Evolutionary conservation across 192 early-diverging fungal species (phyloP), one percentile per base, ranked within the genome.

Genomic region (Entomortierella lignicola): DNA sequence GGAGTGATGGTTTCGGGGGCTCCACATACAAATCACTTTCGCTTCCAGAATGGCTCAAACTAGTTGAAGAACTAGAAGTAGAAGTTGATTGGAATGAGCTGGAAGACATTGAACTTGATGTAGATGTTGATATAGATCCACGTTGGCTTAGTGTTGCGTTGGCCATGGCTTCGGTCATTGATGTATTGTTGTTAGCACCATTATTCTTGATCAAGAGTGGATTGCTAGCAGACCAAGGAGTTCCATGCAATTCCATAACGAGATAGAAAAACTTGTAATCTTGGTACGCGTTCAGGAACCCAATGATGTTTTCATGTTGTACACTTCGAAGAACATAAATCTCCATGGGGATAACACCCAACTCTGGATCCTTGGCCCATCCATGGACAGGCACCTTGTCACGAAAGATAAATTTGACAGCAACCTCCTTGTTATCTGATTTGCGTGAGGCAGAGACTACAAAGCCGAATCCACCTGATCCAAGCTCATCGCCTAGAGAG

Each of bases 381-480:
- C 75, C 71, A 42, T 82, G 70, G 25, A 71, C 54, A 25, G 88
- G 86, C 27, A 92, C 85, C 66, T 86, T 85, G 31, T 85, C 66
- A 10, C 81, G 69, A 52, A 90, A 89, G 41, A 92, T 86, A 58
- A 92, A 88, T 59, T 92, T 92, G 80, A 91, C 89, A 53, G 91
- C 91, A 51, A 90, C 86, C 61, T 90, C 87, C 29, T 74, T 80
- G 29, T 87, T 55, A 61, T 84, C 82, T 13, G 42, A 55, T 12
- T 85, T 82, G 31, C 87, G 88, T 17, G 81, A 69, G 15, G 87
- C 89, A 25, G 86, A 85, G n/a, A 89, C 83, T 0, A 94, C 93
- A 75, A 94, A 93, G 5, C 93, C 93, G 70, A 91, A 93, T 26
- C 92, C 93, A 55, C 93, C 93, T 32, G 72, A 84, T 8, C 93